phyloP scores from a whole-genome alignment of 2,329 filamentous ascomycete species.

The Dissoconium aciculare region DNA sequence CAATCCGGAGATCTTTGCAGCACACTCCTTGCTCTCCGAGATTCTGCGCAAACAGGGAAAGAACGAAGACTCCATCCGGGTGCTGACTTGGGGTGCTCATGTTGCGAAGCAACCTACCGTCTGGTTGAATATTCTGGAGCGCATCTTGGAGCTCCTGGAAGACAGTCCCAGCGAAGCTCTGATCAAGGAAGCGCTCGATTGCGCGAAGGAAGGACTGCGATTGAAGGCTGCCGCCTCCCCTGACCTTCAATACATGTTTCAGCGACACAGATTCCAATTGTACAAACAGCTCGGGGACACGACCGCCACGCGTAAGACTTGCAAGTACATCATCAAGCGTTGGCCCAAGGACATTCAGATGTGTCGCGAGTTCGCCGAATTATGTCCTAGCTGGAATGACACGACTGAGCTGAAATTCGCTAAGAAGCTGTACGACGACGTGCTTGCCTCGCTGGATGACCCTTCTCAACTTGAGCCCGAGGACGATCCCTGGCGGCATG shows the following conservation, averaged over 20 bases:
- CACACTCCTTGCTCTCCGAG: constrained; percentile 46
- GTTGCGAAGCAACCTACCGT: constrained; percentile 35
- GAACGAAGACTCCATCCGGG: constrained; percentile 40
- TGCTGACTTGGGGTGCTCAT: constrained; percentile 41
- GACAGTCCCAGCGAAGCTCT: constrained; percentile 13
- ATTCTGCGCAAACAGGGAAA: constrained; percentile 43
- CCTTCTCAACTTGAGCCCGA: constrained; percentile 26
- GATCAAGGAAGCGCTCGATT: constrained; percentile 37
- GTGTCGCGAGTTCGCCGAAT: constrained; percentile 41
- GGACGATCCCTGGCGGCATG: constrained; percentile 56
- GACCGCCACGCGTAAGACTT: constrained; percentile 34
- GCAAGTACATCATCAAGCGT: constrained; percentile 40
- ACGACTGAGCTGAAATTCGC: constrained; percentile 15
- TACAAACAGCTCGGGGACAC: constrained; percentile 37
- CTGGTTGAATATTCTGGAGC: constrained; percentile 43
- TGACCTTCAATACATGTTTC: constrained; percentile 30
- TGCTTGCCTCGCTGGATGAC: constrained; percentile 36
- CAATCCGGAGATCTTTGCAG: constrained; percentile 49
- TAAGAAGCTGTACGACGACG: constrained; percentile 33
- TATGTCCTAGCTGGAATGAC: constrained; percentile 26
- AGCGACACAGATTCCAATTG: constrained; percentile 36
- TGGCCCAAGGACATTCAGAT: constrained; percentile 40
- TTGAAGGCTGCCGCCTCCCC: constrained; percentile 18
- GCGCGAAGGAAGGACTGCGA: constrained; percentile 39
- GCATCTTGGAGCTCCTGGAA: constrained; percentile 32